Base-by-base conservation (phyloP, 208 protist species). In the Histomonas meleagridis region DNA sequence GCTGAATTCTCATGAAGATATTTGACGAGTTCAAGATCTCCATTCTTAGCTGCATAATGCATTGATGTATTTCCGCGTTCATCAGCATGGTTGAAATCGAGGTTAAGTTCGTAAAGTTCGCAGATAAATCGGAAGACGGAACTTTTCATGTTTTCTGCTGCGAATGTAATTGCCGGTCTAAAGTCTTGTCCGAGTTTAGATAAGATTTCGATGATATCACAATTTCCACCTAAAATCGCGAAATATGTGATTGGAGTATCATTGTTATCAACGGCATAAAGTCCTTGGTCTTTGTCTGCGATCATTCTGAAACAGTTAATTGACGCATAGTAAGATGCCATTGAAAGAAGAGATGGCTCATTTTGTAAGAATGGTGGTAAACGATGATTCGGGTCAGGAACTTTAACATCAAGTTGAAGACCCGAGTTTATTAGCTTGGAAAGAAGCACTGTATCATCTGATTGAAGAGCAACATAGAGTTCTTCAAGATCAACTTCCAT, bases 321-420 rank as follows among this genome's bases (percentile, higher is more conserved):
- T 9, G 70, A 35, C 7, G 40, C 26, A 43, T 81, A 81, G 51
- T 81, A 81, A 2, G 43, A 10, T 2, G n/a, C 7, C 14, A 81
- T 43, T n/a, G 70, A 48, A 51, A 81, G 10, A 81, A 81, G 10
- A 12, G 70, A 43, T 3, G 70, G 70, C n/a, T 81, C 40, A 51
- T 81, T 81, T 51, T 81, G 70, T n/a, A 81, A 81, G n/a, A 81
- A 81, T n/a, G 70, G 70, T 28, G 70, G 70, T 38, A 81, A 35
- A 81, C 48, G 40, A 21, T 81, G 70, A 81, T 81, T 23, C 21
- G 70, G n/a, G n/a, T 81, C 70, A 21, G 35, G 26, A n/a, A 81
- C 7, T 23, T 81, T 81, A 2, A 43, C 23, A 43, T 81, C 70
- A 10, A 81, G 43, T 21, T 81, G 70, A 32, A 81, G 40, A 51